Base-by-base conservation (phyloP, 192 early-diverging fungal genomes). In the Geosiphon pyriformis region DNA sequence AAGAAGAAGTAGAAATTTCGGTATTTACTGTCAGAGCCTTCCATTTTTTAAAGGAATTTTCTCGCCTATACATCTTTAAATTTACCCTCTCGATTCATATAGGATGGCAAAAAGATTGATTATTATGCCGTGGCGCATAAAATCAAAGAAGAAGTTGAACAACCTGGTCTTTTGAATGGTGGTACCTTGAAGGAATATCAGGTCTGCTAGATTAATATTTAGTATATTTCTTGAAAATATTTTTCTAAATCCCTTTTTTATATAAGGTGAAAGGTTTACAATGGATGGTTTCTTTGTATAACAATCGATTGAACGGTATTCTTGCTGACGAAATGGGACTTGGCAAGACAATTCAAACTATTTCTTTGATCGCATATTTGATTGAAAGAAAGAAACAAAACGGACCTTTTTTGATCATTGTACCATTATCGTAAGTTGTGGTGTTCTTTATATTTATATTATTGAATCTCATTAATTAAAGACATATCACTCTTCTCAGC, bases 251-350 rank as follows among this genome's bases (percentile, higher is more conserved):
- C 11, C 47, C 20, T 7, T 26, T 26, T 20, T 34, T 25, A 20
- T 17, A 23, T 12, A 48, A 85, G 78, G 61, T 96, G 68, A 95
- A 92, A 67, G 97, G 97, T 64, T 79, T 99, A 23, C 88, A 99
- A 81, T 99, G 97, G 97, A 97, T 99, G 96, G 92, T 97, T 25
- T 96, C 94, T 18, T 78, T 99, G 52, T 99, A 98, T 80, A 99
- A 99, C 75, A 99, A 99, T 76, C 76, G 92, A 53, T 78, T 99
- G 32, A 99, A 99, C 74, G 97, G 97, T 50, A 98, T 99, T 69
- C 71, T 99, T 62, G 96, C 96, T 54, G 96, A 97, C 72, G 92
- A 94, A 78, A 97, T 98, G 94, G 92, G 89, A 57, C 75, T 90
- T 35, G 90, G 89, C 35, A 89, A 91, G 75, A 91, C 87, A 15